These are phyloP conservation scores for Cadophora sp. DNA, from an alignment of 2,329 filamentous ascomycete genomes.

Conservation along the genomic window DNA sequence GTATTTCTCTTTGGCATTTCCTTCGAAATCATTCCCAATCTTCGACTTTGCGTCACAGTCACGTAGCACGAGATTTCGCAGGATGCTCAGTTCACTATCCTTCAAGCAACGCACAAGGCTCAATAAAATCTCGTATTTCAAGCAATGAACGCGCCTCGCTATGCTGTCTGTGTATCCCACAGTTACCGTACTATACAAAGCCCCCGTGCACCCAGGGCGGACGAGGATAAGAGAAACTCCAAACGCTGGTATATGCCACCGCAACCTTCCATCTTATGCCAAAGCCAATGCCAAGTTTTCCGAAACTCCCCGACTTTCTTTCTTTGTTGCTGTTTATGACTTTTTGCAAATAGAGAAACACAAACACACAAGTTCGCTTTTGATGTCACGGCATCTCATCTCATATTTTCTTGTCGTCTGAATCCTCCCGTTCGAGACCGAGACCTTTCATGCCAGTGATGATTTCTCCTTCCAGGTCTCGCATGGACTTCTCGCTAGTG, in stretches of 20 bases:
- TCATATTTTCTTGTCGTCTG: slow-evolving; percentile 35
- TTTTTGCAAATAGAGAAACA: neutral
- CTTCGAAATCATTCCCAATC: too few species aligned
- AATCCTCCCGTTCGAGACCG: slow-evolving; percentile 50
- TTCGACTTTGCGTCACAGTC: neutral
- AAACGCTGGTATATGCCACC: slow-evolving; percentile 29
- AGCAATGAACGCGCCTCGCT: slow-evolving; percentile 11
- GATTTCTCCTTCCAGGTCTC: slow-evolving; percentile 61
- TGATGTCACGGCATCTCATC: neutral
- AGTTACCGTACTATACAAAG: slow-evolving; percentile 12
- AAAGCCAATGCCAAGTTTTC: slow-evolving; percentile 13
- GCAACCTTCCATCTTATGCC: slow-evolving; percentile 10
- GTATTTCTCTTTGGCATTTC: neutral
- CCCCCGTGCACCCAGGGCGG: neutral
- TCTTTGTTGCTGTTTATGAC: neutral
- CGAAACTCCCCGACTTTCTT: neutral
- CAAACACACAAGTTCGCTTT: neutral
- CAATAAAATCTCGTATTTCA: slow-evolving; percentile 4
- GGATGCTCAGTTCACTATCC: neutral
- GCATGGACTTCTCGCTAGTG: slow-evolving; percentile 33
- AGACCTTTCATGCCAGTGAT: slow-evolving; percentile 66
- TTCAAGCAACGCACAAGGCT: neutral
- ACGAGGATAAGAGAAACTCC: slow-evolving; percentile 18
- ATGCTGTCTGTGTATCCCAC: slow-evolving; percentile 12
- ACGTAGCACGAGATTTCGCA: neutral